Evolutionary conservation across 768 basidiomycete species (phyloP), one percentile per base, ranked within the genome.

Genomic region (Tylopilus plumbeoviolaceoides): DNA sequence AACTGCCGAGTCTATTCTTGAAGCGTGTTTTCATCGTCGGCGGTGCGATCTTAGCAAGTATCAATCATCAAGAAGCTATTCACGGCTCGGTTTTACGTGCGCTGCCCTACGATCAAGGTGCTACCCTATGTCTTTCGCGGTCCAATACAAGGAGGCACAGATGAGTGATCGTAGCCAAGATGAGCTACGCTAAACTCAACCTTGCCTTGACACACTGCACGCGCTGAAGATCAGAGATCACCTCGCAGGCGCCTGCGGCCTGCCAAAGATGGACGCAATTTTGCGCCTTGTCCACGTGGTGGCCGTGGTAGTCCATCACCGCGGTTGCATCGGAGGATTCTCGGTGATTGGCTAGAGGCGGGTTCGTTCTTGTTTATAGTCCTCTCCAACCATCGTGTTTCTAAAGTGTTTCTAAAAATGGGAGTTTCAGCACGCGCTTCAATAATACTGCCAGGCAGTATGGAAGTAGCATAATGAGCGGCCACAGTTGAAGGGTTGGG

Each of bases 41-140:
- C 20, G 20, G 17, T 31, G 14, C 14, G 8, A 20, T 9, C 42
- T 6, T 27, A 45, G 27, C 20, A 33, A 48, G 15, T 25, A 30
- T 21, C 21, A 43, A 55, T 50, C 47, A 55, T 62, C 50, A 53
- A 36, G 43, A 45, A 54, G 49, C 53, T 49, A 17, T 62, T 15
- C 38, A 47, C 14, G 33, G 18, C 11, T 23, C 33, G 45, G 20
- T n/a, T 18, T 12, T 28, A 11, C 36, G 23, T 18, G 46, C 54
- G 10, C 18, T 50, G 30, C 17, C 10, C 2, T 20, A 5, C 15
- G 38, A 23, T 50, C 35, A 30, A 7, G 8, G 28, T 20, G 9
- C 7, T 17, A 17, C 15, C 8, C 14, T n/a, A 18, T 30, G 4
- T 20, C 30, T 2, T 21, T 31, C 15, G 20, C 11, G 3, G 20